A percentile compares a stretch with the other conserved stretches of the same genome.
Conservation (phyloP, 768 basidiomycete species). For the Leccinellum rugosiceps region DNA sequence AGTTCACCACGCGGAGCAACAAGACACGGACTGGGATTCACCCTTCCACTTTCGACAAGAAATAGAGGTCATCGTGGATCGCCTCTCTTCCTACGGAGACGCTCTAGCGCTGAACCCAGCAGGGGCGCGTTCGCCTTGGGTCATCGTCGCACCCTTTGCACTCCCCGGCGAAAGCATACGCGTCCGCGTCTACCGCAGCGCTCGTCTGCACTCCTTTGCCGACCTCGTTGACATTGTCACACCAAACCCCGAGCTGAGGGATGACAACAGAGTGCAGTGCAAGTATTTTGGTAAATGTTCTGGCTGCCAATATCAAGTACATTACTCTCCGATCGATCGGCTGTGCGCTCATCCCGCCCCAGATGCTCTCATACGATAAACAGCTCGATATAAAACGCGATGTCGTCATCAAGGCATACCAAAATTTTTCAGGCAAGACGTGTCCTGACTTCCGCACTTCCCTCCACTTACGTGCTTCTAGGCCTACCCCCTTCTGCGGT, state of each 20-base stretch:
- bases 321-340: constrained; percentile 3
- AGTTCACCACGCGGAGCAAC: constrained; percentile 47
- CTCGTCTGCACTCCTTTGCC: constrained; percentile 69
- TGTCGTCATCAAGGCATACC: constrained; percentile 81
- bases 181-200: constrained; percentile 67
- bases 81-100: constrained; percentile 61
- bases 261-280: constrained; percentile 65
- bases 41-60: constrained; percentile 62
- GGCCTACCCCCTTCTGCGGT: constrained; percentile 55
- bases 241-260: constrained; percentile 64
- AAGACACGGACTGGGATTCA: constrained; percentile 51
- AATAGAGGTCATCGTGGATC: constrained; percentile 62
- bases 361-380: constrained; percentile 86
- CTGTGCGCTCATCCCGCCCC: background rate
- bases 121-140: constrained; percentile 60
- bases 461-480: constrained; percentile 1
- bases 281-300: constrained; percentile 87
- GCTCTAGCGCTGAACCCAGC: constrained; percentile 56
- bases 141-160: constrained; percentile 77
- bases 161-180: constrained; percentile 81
- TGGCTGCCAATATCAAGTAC: constrained; percentile 92
- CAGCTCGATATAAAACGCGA: constrained; percentile 87
- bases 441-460: constrained; percentile 20
- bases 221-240: constrained; percentile 65
- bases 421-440: constrained; percentile 56